These are phyloP conservation scores for Epichloe elymi DNA, from an alignment of 2,329 filamentous ascomycete genomes.

Conservation along the genomic window DNA sequence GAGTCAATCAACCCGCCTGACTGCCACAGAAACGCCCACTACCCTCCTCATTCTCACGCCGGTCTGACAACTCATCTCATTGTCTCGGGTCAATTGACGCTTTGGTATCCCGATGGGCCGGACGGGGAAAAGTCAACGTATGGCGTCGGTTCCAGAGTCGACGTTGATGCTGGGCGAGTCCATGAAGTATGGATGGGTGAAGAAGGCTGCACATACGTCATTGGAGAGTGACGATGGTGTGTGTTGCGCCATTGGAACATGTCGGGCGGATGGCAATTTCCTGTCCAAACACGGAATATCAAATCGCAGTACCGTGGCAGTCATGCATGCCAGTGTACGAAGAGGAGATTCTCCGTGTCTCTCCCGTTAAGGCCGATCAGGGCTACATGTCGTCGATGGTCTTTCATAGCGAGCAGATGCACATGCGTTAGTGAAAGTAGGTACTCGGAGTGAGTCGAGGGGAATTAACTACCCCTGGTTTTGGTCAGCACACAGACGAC, in stretches of 20 bases:
- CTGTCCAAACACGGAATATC: too few relatives aligned
- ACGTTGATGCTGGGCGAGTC: conserved; percentile 48
- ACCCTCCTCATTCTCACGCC: conserved; percentile 52
- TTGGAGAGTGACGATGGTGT: conserved; percentile 35
- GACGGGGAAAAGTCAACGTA: conserved; percentile 43
- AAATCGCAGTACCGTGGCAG: too few relatives aligned
- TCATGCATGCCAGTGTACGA: too few relatives aligned
- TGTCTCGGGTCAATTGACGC: conserved; percentile 48
- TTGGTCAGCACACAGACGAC: too few relatives aligned
- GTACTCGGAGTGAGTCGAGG: too few relatives aligned
- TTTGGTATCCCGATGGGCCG: conserved; percentile 50
- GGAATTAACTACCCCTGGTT: too few relatives aligned
- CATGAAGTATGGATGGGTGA: conserved; percentile 60
- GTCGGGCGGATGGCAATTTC: too few relatives aligned
- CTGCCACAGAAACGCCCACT: conserved; percentile 46
- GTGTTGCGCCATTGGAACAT: neutral
- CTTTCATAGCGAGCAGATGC: too few relatives aligned
- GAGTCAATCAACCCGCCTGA: neutral
- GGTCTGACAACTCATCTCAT: conserved; percentile 59
- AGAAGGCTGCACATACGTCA: conserved; percentile 55
- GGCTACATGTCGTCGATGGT: too few relatives aligned
- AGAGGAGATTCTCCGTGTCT: too few relatives aligned
- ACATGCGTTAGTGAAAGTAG: too few relatives aligned
- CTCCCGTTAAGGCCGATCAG: too few relatives aligned
- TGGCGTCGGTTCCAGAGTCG: conserved; percentile 46